Conservation (phyloP, 371 early-diverging fungal species). For the Fennellomyces sp. region DNA sequence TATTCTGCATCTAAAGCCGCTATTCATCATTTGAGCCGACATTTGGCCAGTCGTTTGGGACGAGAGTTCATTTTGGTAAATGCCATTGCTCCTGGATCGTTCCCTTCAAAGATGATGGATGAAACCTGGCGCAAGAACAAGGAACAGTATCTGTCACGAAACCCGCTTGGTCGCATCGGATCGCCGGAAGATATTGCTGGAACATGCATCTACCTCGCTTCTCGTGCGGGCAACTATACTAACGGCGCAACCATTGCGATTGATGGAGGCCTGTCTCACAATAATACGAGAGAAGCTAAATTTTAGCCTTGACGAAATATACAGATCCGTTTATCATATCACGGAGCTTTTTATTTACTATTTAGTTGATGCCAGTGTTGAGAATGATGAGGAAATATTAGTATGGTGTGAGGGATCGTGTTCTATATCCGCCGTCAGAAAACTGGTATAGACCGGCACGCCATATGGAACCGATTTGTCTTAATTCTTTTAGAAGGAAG, state of each 20-base stretch:
- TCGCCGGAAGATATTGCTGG: constrained; percentile 88
- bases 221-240: constrained; percentile 78
- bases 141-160: constrained; percentile 54
- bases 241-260: constrained; percentile 81
- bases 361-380: too few species aligned
- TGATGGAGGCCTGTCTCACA: too few species aligned
- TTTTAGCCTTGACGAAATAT: too few species aligned
- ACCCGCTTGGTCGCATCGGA: constrained; percentile 81
- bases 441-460: too few species aligned
- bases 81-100: constrained; percentile 90
- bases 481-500: too few species aligned
- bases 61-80: constrained; percentile 77
- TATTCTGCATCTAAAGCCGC: constrained; percentile 83
- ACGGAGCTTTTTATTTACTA: too few species aligned
- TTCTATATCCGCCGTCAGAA: too few species aligned
- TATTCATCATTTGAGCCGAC: constrained; percentile 73
- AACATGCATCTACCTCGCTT: constrained; percentile 76
- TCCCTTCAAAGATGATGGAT: constrained; percentile 89
- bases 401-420: too few species aligned
- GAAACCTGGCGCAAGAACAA: constrained; percentile 61
- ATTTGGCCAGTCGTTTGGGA: constrained; percentile 70
- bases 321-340: too few species aligned
- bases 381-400: too few species aligned
- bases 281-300: too few species aligned
- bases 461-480: too few species aligned